These are phyloP conservation scores for Chamaecrista fasciculata DNA, from an alignment of 306 rosid species.

Conservation along the genomic window DNA sequence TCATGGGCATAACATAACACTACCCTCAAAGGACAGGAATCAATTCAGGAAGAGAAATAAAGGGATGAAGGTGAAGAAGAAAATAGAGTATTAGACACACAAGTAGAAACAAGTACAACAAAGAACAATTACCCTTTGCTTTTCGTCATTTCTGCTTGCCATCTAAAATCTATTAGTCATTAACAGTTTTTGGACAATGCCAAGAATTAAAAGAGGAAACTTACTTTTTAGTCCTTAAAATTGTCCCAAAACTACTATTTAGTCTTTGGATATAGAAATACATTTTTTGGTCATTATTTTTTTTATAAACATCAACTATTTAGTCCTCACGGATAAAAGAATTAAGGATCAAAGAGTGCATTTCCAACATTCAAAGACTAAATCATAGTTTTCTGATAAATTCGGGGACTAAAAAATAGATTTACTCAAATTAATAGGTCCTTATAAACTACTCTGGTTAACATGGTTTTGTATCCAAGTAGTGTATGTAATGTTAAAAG, in stretches of 20 bases:
- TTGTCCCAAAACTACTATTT: too few relatives aligned
- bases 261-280: too few relatives aligned
- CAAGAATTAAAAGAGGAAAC: background rate
- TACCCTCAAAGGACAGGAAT: background rate
- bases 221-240: too few relatives aligned
- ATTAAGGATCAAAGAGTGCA: too few relatives aligned
- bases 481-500: background rate
- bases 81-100: background rate
- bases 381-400: too few relatives aligned
- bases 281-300: too few relatives aligned
- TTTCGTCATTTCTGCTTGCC: background rate
- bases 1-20: background rate
- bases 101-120: slow-evolving; percentile 1
- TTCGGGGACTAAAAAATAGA: too few relatives aligned
- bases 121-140: background rate
- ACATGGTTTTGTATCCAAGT: background rate
- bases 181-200: background rate
- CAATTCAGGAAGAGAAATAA: background rate
- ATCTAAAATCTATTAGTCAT: background rate
- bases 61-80: background rate
- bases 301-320: too few relatives aligned
- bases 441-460: background rate
- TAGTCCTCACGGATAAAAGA: too few relatives aligned
- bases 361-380: too few relatives aligned
- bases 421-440: too few relatives aligned